Evolutionary conservation across 768 basidiomycete genomes (phyloP).

Genomic region (Tricholoma saponaceum): DNA sequence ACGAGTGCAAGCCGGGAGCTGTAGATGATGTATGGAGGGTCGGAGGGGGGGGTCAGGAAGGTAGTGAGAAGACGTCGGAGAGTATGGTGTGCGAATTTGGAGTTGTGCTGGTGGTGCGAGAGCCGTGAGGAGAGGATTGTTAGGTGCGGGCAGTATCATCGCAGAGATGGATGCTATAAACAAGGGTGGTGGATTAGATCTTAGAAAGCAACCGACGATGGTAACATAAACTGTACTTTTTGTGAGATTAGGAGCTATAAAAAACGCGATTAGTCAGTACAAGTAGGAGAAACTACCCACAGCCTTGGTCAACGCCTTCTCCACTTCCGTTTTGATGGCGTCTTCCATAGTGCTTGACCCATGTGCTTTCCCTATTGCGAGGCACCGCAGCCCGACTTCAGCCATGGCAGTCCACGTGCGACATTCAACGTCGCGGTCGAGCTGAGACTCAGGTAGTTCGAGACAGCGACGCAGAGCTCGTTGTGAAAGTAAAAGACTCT

Average conservation of each 20-base stretch:
- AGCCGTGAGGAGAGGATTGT: constrained; percentile 61
- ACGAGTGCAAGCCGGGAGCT: constrained; percentile 54
- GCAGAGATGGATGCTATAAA: constrained; percentile 59
- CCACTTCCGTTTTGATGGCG: constrained; percentile 59
- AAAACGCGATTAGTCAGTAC: constrained; percentile 1
- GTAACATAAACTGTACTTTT: constrained; percentile 40
- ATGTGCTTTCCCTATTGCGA: constrained; percentile 41
- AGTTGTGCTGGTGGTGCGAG: constrained; percentile 43
- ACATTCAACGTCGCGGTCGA: constrained; percentile 62
- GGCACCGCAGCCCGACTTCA: constrained; percentile 59
- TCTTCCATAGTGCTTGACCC: constrained; percentile 37
- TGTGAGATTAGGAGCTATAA: constrained; percentile 50
- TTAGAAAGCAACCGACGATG: neutral
- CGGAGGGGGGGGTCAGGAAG: neutral
- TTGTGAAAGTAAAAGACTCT: constrained; percentile 53
- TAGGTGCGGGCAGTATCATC: constrained; percentile 55
- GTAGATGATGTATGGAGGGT: constrained; percentile 53
- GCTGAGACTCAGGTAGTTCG: constrained; percentile 24
- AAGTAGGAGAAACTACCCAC: constrained; percentile 35
- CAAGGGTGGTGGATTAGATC: too few relatives aligned
- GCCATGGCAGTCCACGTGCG: constrained; percentile 67
- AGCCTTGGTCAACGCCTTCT: constrained; percentile 65
- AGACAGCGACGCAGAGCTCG: constrained; percentile 56
- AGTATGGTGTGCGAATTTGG: constrained; percentile 56
- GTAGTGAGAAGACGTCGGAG: constrained; percentile 47